A percentile compares a stretch with the other conserved stretches of the same genome.
Evolutionary conservation across 202 grass and related monocot genomes (phyloP).

Genomic region (Musa balbisiana): DNA sequence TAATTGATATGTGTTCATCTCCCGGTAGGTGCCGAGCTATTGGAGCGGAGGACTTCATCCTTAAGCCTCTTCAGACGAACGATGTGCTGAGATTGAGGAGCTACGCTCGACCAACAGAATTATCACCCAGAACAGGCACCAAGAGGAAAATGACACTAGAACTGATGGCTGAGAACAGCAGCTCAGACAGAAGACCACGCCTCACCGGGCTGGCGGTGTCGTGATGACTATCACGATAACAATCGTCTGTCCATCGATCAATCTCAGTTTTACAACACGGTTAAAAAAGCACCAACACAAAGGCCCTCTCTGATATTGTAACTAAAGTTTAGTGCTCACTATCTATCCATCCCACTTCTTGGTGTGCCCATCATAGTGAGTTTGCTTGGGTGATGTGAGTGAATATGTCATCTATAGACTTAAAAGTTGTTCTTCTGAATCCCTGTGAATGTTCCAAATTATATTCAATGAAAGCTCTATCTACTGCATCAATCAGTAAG

Average conservation of each 20-base stretch:
- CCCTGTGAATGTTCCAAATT: no score
- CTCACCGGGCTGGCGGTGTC: slow-evolving; percentile 47
- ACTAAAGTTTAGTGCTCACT: no score
- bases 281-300: no score
- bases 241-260: no score
- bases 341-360: no score
- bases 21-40: slow-evolving; percentile 37
- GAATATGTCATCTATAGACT: background rate
- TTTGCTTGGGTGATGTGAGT: background rate
- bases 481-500: no score
- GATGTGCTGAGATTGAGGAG: slow-evolving; percentile 61
- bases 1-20: background rate
- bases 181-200: slow-evolving; percentile 28
- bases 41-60: slow-evolving; percentile 81
- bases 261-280: no score
- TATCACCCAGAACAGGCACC: slow-evolving; percentile 15
- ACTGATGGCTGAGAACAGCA: slow-evolving; percentile 11
- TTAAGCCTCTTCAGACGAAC: slow-evolving; percentile 78
- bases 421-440: no score
- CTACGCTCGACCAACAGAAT: slow-evolving; percentile 31
- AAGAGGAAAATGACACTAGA: slow-evolving; percentile 26
- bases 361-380: no score
- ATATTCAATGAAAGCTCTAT: no score
- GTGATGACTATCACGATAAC: background rate
- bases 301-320: no score